A percentile compares a stretch with the other conserved stretches of the same genome.
Evolutionary conservation across 2,329 filamentous ascomycete species (phyloP).

Genomic region (Nemania serpens): DNA sequence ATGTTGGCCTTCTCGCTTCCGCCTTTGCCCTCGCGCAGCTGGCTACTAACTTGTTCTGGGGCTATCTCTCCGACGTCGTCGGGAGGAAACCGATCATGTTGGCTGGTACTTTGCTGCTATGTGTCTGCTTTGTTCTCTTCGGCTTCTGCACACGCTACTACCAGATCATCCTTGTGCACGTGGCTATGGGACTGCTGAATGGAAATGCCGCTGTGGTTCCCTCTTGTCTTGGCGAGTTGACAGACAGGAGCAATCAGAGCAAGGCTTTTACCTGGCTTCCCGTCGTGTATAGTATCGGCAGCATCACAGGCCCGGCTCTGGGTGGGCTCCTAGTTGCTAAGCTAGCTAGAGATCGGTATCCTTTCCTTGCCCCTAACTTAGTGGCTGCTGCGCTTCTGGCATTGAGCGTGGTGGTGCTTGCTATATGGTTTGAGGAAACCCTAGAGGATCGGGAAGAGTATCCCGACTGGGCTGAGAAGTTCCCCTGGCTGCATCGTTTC

Average conservation of each 20-base stretch:
- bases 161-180: slow-evolving; percentile 85
- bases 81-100: slow-evolving; percentile 84
- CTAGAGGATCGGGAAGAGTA: slow-evolving; percentile 55
- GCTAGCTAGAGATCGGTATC: slow-evolving; percentile 65
- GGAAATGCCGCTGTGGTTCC: slow-evolving; percentile 94
- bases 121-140: slow-evolving; percentile 81
- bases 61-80: slow-evolving; percentile 77
- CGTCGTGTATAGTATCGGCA: slow-evolving; percentile 92
- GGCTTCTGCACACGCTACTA: slow-evolving; percentile 82
- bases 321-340: slow-evolving; percentile 80
- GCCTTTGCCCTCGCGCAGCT: slow-evolving; percentile 93
- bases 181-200: slow-evolving; percentile 89
- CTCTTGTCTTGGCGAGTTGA: slow-evolving; percentile 92
- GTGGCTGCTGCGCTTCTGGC: slow-evolving; percentile 74
- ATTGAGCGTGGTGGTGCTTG: slow-evolving; percentile 72
- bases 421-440: slow-evolving; percentile 87
- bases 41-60: slow-evolving; percentile 90
- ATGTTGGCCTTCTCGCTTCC: slow-evolving; percentile 88
- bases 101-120: slow-evolving; percentile 80
- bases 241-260: slow-evolving; percentile 92
- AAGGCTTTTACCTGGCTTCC: slow-evolving; percentile 92
- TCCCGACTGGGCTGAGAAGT: slow-evolving; percentile 40
- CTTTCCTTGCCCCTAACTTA: slow-evolving; percentile 85
- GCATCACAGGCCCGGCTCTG: slow-evolving; percentile 90
- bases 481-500: slow-evolving; percentile 42